Conservation (phyloP, 2,329 filamentous ascomycete genomes). For the Hymenoscyphus salicellus region DNA sequence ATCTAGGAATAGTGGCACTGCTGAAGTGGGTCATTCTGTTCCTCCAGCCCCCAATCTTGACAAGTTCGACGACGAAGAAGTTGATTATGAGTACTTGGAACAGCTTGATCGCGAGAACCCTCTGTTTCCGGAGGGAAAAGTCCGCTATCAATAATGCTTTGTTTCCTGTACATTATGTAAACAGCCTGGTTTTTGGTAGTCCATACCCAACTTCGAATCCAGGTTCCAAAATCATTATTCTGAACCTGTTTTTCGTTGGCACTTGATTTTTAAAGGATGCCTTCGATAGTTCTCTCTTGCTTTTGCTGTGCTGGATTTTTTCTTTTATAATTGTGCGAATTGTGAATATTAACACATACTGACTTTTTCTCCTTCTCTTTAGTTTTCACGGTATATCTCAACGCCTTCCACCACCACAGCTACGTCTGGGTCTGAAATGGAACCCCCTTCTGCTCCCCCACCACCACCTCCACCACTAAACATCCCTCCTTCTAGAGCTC, state of each 20-base stretch:
- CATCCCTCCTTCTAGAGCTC: constrained; percentile 79
- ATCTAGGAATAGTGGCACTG: constrained; percentile 44
- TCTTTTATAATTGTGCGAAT: neutral
- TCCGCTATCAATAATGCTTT: constrained; percentile 51
- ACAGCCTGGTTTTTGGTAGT: constrained; percentile 21
- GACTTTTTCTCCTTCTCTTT: constrained; percentile 18
- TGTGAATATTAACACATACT: constrained; percentile 18
- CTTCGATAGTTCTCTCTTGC: neutral
- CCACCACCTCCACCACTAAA: constrained; percentile 78
- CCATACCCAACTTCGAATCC: constrained; percentile 25
- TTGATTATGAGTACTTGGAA: constrained; percentile 39
- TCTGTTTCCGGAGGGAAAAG: constrained; percentile 48
- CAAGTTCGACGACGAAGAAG: constrained; percentile 37
- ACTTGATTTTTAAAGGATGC: constrained; percentile 13
- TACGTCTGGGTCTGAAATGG: constrained; percentile 39
- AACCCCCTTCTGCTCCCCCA: constrained; percentile 58
- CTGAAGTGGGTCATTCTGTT: constrained; percentile 55
- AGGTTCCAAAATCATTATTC: constrained; percentile 25
- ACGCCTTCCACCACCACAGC: constrained; percentile 35
- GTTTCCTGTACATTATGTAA: constrained; percentile 33
- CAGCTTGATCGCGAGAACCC: constrained; percentile 37
- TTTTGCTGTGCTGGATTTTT: neutral
- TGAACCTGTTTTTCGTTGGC: constrained; percentile 21
- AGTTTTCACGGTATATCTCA: constrained; percentile 38
- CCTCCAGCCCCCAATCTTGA: constrained; percentile 38